phyloP scores from a whole-genome alignment of 345 rosid genomes.

The Bruguiera gymnorhiza region DNA sequence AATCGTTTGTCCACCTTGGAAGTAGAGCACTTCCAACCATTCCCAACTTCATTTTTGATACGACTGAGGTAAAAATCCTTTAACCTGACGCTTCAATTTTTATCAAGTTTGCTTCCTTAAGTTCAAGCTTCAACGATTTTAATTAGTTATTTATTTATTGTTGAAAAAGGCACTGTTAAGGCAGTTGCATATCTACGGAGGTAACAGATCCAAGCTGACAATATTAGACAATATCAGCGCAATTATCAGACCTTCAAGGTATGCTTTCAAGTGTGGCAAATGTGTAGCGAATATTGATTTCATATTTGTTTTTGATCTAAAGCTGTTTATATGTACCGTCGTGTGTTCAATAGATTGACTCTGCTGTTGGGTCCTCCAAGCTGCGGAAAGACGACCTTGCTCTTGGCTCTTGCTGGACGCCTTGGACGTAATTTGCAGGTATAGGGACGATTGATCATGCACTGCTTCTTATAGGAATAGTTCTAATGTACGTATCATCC shows the following conservation, averaged over 20 bases:
- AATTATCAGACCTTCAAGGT: slow-evolving; percentile 94
- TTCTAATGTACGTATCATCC: not conserved
- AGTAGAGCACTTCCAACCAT: slow-evolving; percentile 95
- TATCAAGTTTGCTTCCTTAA: not conserved
- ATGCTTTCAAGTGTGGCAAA: slow-evolving; percentile 6
- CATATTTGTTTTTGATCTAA: slow-evolving; percentile 2
- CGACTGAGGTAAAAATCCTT: slow-evolving; percentile 60
- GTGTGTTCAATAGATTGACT: slow-evolving; percentile 52
- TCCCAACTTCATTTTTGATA: slow-evolving; percentile 85
- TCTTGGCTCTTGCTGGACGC: slow-evolving; percentile 93
- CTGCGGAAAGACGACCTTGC: slow-evolving; percentile 91
- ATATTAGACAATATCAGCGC: slow-evolving; percentile 75
- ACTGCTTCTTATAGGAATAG: not conserved
- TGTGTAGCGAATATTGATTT: not conserved
- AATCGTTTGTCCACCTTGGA: slow-evolving; percentile 85
- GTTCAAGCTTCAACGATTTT: not conserved
- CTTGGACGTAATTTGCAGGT: slow-evolving; percentile 74
- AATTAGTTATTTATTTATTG: not conserved
- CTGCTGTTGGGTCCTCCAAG: slow-evolving; percentile 96
- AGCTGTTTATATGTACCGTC: slow-evolving; percentile 4
- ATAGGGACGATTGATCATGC: slow-evolving; percentile 1
- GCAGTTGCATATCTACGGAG: slow-evolving; percentile 47
- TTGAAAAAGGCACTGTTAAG: slow-evolving; percentile 62
- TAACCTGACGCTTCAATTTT: too few species aligned
- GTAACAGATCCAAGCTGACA: slow-evolving; percentile 70